Evolutionary conservation across 768 basidiomycete genomes (phyloP).

Genomic region (Rhodotorula graminis): DNA sequence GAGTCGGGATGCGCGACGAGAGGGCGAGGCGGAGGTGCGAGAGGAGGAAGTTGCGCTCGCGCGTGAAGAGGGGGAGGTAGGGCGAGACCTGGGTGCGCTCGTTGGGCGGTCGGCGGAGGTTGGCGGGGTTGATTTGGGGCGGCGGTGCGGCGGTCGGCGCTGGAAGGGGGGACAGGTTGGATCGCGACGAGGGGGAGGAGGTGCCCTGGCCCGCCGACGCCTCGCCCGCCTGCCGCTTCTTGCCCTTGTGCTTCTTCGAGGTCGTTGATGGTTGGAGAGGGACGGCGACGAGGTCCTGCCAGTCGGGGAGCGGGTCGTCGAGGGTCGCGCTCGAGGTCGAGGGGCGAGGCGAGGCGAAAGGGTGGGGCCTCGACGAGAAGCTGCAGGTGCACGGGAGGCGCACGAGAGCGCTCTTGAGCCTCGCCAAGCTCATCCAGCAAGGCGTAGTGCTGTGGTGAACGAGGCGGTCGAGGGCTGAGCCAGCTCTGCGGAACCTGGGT

Average conservation of each 20-base stretch:
- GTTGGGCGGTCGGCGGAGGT: neutral
- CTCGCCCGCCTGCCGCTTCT: neutral
- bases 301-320: slow-evolving; percentile 12
- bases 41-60: slow-evolving; percentile 29
- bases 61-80: slow-evolving; percentile 28
- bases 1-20: neutral
- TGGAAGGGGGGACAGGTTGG: neutral
- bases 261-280: neutral
- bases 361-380: neutral
- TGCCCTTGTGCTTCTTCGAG: neutral
- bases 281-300: neutral
- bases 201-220: neutral
- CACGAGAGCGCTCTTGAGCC: neutral
- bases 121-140: neutral
- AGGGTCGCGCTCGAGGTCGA: slow-evolving; percentile 3
- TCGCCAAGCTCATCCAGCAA: neutral
- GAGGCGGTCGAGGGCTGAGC: no score
- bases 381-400: neutral
- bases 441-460: neutral
- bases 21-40: slow-evolving; percentile 5
- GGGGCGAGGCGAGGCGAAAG: neutral
- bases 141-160: neutral
- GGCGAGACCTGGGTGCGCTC: slow-evolving; percentile 23
- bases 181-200: no score
- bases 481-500: no score